Percentiles rank a stretch among this genome's conserved stretches.
phyloP scores from a whole-genome alignment of 1,284 basidiomycete genomes.

The Retiboletus flavoniger region DNA sequence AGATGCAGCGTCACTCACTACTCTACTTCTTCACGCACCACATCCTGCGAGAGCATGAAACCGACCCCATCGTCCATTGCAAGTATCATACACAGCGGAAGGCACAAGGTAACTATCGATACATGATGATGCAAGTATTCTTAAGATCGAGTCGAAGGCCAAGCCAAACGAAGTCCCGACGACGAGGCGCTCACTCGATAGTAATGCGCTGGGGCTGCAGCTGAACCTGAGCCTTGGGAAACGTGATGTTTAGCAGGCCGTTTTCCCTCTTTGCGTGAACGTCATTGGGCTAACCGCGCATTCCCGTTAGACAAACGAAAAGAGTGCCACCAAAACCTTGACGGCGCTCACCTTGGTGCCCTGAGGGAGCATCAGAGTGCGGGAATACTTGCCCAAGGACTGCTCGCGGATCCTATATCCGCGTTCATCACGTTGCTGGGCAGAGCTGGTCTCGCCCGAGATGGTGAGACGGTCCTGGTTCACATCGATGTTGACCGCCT shows the following conservation, averaged over 20 bases:
- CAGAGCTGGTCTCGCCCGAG: slow-evolving; percentile 42
- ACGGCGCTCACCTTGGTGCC: slow-evolving; percentile 44
- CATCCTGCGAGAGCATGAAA: background rate
- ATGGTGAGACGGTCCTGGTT: slow-evolving; percentile 44
- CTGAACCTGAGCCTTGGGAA: slow-evolving; percentile 42
- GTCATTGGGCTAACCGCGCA: slow-evolving; percentile 41
- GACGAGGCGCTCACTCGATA: slow-evolving; percentile 23
- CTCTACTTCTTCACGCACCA: background rate
- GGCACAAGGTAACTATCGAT: background rate
- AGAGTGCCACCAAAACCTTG: background rate
- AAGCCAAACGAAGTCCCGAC: background rate
- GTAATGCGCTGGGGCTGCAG: slow-evolving; percentile 39
- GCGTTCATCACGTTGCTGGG: slow-evolving; percentile 38
- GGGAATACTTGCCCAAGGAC: slow-evolving; percentile 46
- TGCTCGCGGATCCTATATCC: slow-evolving; percentile 53
- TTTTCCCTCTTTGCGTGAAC: slow-evolving; percentile 46
- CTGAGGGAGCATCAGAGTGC: slow-evolving; percentile 45
- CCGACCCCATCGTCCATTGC: background rate
- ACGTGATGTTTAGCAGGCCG: slow-evolving; percentile 44
- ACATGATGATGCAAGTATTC: background rate
- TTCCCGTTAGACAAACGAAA: slow-evolving; percentile 4
- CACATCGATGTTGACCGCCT: slow-evolving; percentile 44
- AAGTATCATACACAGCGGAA: slow-evolving; percentile 12
- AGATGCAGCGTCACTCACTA: background rate
- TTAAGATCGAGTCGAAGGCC: no score